These are phyloP conservation scores for Cyclotella sp. DNA, from an alignment of 108 stramenopile species.

Conservation along the genomic window DNA sequence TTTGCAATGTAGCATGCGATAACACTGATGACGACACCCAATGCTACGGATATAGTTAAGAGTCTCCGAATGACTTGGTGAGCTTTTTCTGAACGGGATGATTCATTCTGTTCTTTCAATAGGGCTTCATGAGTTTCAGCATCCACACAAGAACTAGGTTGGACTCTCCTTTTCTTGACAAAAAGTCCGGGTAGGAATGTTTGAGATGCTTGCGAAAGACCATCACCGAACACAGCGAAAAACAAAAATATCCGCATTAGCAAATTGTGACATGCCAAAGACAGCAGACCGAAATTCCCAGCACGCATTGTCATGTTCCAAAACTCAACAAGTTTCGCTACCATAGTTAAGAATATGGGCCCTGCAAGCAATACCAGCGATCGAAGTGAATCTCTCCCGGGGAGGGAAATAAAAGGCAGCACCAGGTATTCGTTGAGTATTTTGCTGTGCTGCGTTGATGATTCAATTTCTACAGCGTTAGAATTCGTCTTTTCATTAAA, in stretches of 20 bases:
- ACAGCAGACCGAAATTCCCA: conserved; percentile 64
- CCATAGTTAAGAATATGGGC: conserved; percentile 76
- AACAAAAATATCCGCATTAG: conserved; percentile 86
- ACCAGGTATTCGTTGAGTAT: background rate
- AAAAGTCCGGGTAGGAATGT: conserved; percentile 76
- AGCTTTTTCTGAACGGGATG: conserved; percentile 6
- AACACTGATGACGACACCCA: background rate
- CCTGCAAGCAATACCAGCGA: conserved; percentile 64
- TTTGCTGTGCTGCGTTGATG: background rate
- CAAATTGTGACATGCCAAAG: conserved; percentile 81
- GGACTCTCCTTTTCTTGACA: background rate
- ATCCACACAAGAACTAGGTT: background rate
- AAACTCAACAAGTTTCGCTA: conserved; percentile 72
- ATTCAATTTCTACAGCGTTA: background rate
- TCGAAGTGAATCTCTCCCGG: conserved; percentile 47
- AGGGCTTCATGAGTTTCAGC: background rate
- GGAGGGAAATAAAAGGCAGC: conserved; percentile 62
- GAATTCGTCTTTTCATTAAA: background rate
- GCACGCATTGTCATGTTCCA: conserved; percentile 63
- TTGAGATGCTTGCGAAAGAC: conserved; percentile 79
- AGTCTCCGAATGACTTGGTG: background rate
- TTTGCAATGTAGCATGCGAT: conserved; percentile 1
- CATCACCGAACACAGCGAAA: conserved; percentile 88
- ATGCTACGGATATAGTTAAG: background rate
- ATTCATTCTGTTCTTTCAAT: background rate